phyloP scores from a whole-genome alignment of 805 yeast genomes.

The Ogataea allantospora region DNA sequence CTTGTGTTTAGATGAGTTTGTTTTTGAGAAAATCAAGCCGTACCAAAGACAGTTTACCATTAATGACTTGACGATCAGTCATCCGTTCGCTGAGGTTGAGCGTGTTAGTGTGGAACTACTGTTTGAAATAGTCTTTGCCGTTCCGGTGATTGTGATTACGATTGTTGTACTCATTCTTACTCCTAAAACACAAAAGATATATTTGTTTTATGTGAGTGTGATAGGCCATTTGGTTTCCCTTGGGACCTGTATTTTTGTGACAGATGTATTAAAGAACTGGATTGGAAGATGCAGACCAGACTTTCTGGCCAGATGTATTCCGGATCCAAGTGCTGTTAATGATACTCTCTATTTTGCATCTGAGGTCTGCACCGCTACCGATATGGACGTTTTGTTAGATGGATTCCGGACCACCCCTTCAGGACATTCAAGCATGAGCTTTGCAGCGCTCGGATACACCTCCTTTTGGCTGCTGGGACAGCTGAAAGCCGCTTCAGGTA shows the following conservation, averaged over 20 bases:
- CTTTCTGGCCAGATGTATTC: constrained; percentile 80
- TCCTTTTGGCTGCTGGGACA: constrained; percentile 72
- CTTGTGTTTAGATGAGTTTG: constrained; percentile 22
- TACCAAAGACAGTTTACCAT: constrained; percentile 76
- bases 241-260: constrained; percentile 57
- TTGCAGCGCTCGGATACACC: constrained; percentile 63
- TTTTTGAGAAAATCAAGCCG: constrained; percentile 45
- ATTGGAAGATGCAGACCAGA: constrained; percentile 93
- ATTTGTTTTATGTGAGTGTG: constrained; percentile 60
- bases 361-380: constrained; percentile 61
- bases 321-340: constrained; percentile 55
- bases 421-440: constrained; percentile 74
- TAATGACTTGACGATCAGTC: constrained; percentile 73
- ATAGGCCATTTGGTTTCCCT: constrained; percentile 66
- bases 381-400: constrained; percentile 48
- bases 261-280: constrained; percentile 76
- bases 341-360: constrained; percentile 54
- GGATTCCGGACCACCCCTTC: constrained; percentile 84
- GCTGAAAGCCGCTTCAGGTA: constrained; percentile 37
- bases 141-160: constrained; percentile 47
- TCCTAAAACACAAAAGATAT: constrained; percentile 51
- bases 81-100: constrained; percentile 77
- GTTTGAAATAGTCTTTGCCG: constrained; percentile 48
- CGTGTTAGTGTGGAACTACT: constrained; percentile 60
- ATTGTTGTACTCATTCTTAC: constrained; percentile 35